phyloP scores from a whole-genome alignment of 2,329 filamentous ascomycete genomes.

The Trichophyton benhamiae region DNA sequence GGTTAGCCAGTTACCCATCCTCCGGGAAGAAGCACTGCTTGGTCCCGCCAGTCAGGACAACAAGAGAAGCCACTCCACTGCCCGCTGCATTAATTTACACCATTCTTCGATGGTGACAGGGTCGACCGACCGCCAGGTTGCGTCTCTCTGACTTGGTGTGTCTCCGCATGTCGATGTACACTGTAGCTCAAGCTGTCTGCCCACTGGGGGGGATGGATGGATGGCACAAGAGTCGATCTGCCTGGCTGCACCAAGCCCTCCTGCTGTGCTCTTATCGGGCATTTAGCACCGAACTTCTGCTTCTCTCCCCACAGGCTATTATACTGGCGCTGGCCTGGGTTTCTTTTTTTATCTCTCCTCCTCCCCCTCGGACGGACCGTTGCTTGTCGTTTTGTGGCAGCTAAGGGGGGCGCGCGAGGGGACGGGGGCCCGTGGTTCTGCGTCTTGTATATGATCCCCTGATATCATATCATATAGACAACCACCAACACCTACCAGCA shows the following conservation, averaged over 20 bases:
- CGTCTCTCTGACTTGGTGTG: background rate
- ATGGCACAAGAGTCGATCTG: background rate
- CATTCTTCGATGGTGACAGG: background rate
- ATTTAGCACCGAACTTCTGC: background rate
- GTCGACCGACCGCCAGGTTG: background rate
- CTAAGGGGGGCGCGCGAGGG: too few relatives aligned
- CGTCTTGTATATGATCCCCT: too few relatives aligned
- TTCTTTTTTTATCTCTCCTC: constrained; percentile 3
- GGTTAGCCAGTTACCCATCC: too few relatives aligned
- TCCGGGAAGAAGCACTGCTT: too few relatives aligned
- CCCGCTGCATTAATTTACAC: background rate
- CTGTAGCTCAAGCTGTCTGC: too few relatives aligned
- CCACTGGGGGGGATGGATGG: too few relatives aligned
- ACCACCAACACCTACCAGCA: too few relatives aligned
- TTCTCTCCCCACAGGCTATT: too few relatives aligned
- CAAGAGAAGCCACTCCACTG: background rate
- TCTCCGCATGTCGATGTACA: too few relatives aligned
- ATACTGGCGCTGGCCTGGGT: background rate
- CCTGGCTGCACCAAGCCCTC: background rate
- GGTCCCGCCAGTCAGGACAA: background rate
- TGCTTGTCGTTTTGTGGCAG: background rate
- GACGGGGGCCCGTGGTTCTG: too few relatives aligned
- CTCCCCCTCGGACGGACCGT: background rate
- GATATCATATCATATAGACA: too few relatives aligned
- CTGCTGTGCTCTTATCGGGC: background rate